Evolutionary conservation across 257 asterid species (phyloP), one percentile per base, ranked within the genome.

Genomic region (Solanum okadae): DNA sequence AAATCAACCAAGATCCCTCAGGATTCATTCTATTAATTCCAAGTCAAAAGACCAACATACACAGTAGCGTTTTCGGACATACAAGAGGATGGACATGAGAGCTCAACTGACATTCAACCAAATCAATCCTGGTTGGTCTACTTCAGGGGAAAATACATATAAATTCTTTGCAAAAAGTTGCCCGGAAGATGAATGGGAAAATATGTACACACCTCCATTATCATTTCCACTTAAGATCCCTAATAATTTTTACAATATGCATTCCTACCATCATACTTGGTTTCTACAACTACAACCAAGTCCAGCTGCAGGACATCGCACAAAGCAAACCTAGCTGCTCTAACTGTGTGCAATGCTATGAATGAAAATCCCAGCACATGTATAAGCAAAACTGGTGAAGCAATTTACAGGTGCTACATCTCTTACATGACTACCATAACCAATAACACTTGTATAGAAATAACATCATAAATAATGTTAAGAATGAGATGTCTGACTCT

Each of bases 161-260:
- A 81, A 81, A 81, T 46, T 46, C 27, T 9, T 46, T 27, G 68
- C 25, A 31, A 78, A 79, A 16, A 4, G 16, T 34, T 9, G 37
- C 40, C 65, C 23, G 3, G 22, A 44, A 79, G 67, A 79, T 44
- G 44, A 25, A 29, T 56, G 33, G 22, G 34, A 46, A 86, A 78
- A 88, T 87, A 79, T 90, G 84, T 90, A 90, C 92, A 88, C 89
- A 88, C 44, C 42, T 38, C 67, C 67, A 77, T 86, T 86, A 37
- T 59, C 85, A 42, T 70, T 81, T 75, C 75, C 76, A 31, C 71
- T 38, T 20, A 20, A 77, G 67, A 75, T 63, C 38, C 34, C 88
- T 65, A 65, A 84, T 65, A 72, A 29, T 61, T 33, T 81, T 88
- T 79, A 88, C 85, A 90, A 79, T 78, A 86, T 42, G 76, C 87